These are phyloP conservation scores for Termitomyces sp. DNA, from an alignment of 768 basidiomycete species.

Conservation along the genomic window DNA sequence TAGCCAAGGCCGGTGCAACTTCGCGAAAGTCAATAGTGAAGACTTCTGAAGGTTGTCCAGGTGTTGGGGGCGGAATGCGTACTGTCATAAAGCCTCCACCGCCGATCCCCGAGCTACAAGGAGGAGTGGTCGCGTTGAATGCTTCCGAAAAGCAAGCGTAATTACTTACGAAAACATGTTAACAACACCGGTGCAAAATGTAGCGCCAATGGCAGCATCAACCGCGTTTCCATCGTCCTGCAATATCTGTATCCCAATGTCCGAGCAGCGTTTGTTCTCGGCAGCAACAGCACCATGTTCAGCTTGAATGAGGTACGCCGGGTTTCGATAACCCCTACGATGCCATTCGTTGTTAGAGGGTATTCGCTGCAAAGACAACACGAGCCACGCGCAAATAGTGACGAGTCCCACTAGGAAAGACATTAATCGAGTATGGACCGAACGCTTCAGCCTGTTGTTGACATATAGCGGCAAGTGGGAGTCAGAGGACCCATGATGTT, in stretches of 20 bases:
- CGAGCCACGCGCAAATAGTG: not conserved
- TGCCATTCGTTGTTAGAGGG: not conserved
- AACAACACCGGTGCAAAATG: slow-evolving; percentile 77
- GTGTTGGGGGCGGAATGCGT: slow-evolving; percentile 56
- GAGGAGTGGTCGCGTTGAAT: not conserved
- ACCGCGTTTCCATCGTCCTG: slow-evolving; percentile 88
- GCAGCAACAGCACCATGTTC: slow-evolving; percentile 83
- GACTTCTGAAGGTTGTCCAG: slow-evolving; percentile 49
- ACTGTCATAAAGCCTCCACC: slow-evolving; percentile 87
- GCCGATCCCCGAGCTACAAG: slow-evolving; percentile 71
- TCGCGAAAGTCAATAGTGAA: slow-evolving; percentile 88
- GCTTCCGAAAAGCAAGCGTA: not conserved
- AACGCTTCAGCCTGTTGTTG: not conserved
- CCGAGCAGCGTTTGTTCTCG: slow-evolving; percentile 83
- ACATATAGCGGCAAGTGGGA: slow-evolving; percentile 5
- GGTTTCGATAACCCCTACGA: slow-evolving; percentile 27
- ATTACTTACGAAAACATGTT: slow-evolving; percentile 84
- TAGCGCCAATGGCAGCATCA: slow-evolving; percentile 79
- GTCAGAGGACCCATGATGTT: not conserved
- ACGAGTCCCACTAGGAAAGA: slow-evolving; percentile 3
- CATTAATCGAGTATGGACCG: not conserved
- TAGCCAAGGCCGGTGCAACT: slow-evolving; percentile 71
- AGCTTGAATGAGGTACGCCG: slow-evolving; percentile 51
- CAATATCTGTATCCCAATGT: slow-evolving; percentile 75
- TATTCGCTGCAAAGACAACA: not conserved